Evolutionary conservation across 2,329 filamentous ascomycete species (phyloP).

Genomic region (Thelonectria discophora): DNA sequence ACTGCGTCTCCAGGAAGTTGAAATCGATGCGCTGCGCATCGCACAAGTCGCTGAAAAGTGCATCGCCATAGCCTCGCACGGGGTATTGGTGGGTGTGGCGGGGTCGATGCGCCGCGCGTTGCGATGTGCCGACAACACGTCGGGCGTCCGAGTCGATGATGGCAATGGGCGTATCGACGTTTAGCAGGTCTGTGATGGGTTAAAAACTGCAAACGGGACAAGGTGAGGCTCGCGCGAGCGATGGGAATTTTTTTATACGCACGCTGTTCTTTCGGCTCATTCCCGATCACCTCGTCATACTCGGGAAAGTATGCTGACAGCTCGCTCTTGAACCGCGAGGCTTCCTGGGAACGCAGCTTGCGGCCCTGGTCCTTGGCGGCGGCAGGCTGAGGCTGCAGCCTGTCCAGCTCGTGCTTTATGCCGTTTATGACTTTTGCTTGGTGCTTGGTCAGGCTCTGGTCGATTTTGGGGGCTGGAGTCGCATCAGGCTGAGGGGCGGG

Average conservation of each 20-base stretch:
- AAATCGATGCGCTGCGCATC: slow-evolving; percentile 67
- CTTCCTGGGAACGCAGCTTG: slow-evolving; percentile 87
- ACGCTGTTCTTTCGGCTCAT: slow-evolving; percentile 82
- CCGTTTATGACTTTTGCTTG: slow-evolving; percentile 69
- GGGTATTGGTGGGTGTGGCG: slow-evolving; percentile 46
- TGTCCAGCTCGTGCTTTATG: slow-evolving; percentile 68
- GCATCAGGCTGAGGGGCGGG: slow-evolving; percentile 17
- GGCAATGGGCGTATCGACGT: slow-evolving; percentile 76
- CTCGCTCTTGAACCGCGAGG: slow-evolving; percentile 88
- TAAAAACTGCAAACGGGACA: slow-evolving; percentile 17
- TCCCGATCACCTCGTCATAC: slow-evolving; percentile 93
- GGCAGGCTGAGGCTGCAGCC: slow-evolving; percentile 59
- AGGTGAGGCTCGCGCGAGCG: slow-evolving; percentile 18
- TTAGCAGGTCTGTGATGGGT: slow-evolving; percentile 70
- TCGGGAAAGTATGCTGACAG: slow-evolving; percentile 90
- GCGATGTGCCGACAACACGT: slow-evolving; percentile 39
- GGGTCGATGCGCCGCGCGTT: slow-evolving; percentile 43
- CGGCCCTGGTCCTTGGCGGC: slow-evolving; percentile 69
- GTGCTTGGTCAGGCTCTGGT: slow-evolving; percentile 56
- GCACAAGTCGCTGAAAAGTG: slow-evolving; percentile 64
- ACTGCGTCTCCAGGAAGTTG: slow-evolving; percentile 59
- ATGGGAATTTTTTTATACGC: slow-evolving; percentile 49
- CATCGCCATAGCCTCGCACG: slow-evolving; percentile 64
- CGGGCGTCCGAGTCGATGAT: slow-evolving; percentile 65
- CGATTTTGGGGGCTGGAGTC: slow-evolving; percentile 35